Conservation (phyloP, 345 rosid genomes). For the Pugionium dolabratum region DNA sequence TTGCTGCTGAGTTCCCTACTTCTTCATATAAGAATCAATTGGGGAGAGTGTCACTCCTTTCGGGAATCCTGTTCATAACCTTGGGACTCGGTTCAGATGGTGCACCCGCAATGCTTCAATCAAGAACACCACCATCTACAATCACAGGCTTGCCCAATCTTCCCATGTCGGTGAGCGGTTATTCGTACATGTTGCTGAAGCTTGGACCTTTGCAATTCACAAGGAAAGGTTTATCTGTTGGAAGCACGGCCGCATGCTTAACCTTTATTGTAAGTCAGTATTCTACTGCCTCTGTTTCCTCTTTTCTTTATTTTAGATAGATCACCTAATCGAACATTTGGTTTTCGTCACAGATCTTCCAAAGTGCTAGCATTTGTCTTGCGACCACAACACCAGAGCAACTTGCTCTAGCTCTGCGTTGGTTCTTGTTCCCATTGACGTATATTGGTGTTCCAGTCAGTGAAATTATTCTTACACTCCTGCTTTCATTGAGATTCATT, state of each 20-base stretch:
- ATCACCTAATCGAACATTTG: conserved; percentile 7
- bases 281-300: conserved; percentile 1
- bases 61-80: conserved; percentile 72
- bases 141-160: conserved; percentile 66
- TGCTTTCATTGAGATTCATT: conserved; percentile 88
- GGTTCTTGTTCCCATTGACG: conserved; percentile 82
- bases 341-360: conserved; percentile 64
- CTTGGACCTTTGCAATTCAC: conserved; percentile 86
- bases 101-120: conserved; percentile 74
- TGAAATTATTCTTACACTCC: conserved; percentile 81
- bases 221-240: conserved; percentile 90
- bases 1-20: conserved; percentile 20
- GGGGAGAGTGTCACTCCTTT: conserved; percentile 88
- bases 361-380: conserved; percentile 88
- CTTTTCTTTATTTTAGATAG: background rate
- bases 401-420: conserved; percentile 77
- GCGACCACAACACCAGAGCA: conserved; percentile 96
- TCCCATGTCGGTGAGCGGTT: conserved; percentile 72
- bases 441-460: conserved; percentile 78
- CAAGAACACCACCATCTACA: conserved; percentile 78
- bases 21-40: conserved; percentile 69
- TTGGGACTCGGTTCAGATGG: conserved; percentile 92
- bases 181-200: conserved; percentile 76
- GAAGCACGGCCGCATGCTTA: conserved; percentile 93
- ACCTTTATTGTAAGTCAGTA: conserved; percentile 69